These are phyloP conservation scores for Taxillus chinensis DNA, from an alignment of 164 flowering plant genomes.

Conservation along the genomic window DNA sequence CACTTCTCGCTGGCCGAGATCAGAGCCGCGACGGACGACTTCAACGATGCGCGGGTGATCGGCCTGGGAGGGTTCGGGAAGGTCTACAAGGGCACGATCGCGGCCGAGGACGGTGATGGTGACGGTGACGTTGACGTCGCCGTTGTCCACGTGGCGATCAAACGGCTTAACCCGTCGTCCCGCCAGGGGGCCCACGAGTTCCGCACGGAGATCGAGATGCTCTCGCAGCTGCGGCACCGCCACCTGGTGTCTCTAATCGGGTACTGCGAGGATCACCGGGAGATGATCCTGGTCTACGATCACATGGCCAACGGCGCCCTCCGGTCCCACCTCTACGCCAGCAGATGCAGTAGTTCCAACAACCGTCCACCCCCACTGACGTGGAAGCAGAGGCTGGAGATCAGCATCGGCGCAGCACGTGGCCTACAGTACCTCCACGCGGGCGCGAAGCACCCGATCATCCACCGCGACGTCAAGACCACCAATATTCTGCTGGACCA, in stretches of 20 bases:
- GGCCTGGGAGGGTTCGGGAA: constrained; percentile 47
- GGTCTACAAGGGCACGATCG: constrained; percentile 34
- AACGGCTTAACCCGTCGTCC: constrained; percentile 31
- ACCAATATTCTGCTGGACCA: constrained; percentile 43
- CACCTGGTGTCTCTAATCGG: constrained; percentile 46
- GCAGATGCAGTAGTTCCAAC: neutral
- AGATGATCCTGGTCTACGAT: constrained; percentile 45
- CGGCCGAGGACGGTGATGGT: too few species aligned
- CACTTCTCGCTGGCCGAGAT: constrained; percentile 40
- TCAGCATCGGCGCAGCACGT: constrained; percentile 45
- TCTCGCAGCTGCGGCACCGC: constrained; percentile 37
- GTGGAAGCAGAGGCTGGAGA: constrained; percentile 39
- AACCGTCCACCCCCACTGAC: constrained; percentile 21
- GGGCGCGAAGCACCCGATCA: constrained; percentile 37
- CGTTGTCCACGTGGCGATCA: constrained; percentile 34
- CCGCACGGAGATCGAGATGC: constrained; percentile 49
- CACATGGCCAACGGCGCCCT: constrained; percentile 44
- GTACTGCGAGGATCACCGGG: constrained; percentile 32
- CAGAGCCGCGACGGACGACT: constrained; percentile 33
- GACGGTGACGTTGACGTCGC: constrained; percentile 14
- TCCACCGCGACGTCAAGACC: constrained; percentile 46
- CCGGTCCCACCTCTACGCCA: constrained; percentile 37
- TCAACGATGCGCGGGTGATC: constrained; percentile 23
- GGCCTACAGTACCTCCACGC: constrained; percentile 47
- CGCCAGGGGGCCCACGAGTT: constrained; percentile 42